phyloP scores from a whole-genome alignment of 2,329 filamentous ascomycete species.

The Hypomyces rosellus region DNA sequence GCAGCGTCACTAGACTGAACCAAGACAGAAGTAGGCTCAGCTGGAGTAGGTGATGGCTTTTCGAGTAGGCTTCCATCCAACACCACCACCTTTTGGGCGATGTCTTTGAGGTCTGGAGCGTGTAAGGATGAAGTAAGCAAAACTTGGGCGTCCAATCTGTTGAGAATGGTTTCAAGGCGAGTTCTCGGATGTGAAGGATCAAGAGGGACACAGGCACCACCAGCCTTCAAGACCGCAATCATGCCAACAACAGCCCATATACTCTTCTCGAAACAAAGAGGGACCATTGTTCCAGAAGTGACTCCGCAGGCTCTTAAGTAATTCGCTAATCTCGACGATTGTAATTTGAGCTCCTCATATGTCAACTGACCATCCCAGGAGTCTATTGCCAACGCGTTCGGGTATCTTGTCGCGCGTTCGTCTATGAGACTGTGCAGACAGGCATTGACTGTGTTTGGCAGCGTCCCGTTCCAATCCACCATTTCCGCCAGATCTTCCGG shows the following conservation, averaged over 20 bases:
- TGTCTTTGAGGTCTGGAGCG: too few relatives aligned
- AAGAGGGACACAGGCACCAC: slow-evolving; percentile 10
- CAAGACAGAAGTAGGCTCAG: neutral
- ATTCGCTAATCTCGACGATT: neutral
- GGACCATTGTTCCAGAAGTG: neutral
- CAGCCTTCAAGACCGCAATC: slow-evolving; percentile 11
- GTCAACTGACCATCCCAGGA: slow-evolving; percentile 2
- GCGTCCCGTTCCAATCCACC: too few relatives aligned
- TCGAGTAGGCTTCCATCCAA: neutral
- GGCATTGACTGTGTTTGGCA: too few relatives aligned
- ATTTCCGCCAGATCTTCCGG: too few relatives aligned
- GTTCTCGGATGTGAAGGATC: slow-evolving; percentile 4
- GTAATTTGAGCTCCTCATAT: neutral
- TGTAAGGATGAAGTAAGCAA: neutral
- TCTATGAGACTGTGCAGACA: neutral
- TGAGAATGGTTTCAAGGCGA: neutral
- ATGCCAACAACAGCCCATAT: slow-evolving; percentile 11
- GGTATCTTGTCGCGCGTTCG: neutral
- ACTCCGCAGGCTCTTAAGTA: neutral
- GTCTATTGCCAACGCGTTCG: neutral
- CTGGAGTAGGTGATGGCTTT: neutral
- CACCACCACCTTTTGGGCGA: too few relatives aligned
- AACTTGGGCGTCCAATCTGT: neutral
- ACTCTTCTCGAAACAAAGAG: neutral
- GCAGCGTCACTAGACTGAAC: slow-evolving; percentile 1